A percentile compares a stretch with the other conserved stretches of the same genome.
Conservation (phyloP, 1,284 basidiomycete genomes). For the Waitea zeae region DNA sequence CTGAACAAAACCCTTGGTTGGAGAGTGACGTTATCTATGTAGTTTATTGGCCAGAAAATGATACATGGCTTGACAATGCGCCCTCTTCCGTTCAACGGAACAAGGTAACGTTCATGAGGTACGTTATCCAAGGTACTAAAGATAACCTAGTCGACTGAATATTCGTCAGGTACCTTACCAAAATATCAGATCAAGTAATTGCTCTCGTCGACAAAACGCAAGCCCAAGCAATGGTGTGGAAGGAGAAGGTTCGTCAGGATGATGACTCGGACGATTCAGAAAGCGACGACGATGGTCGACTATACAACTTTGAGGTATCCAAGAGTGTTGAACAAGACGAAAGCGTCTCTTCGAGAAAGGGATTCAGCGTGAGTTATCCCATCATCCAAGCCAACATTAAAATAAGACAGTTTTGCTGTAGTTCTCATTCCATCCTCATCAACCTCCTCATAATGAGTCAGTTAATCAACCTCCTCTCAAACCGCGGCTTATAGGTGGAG, state of each 20-base stretch:
- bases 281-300: no score
- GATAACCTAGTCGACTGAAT: no score
- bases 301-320: slow-evolving; percentile 36
- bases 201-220: slow-evolving; percentile 28
- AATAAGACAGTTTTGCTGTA: no score
- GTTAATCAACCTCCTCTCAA: no score
- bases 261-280: slow-evolving; percentile 23
- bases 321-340: slow-evolving; percentile 44
- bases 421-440: no score
- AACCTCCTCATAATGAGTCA: no score
- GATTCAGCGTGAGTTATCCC: slow-evolving; percentile 25
- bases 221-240: slow-evolving; percentile 23
- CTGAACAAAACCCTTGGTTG: slow-evolving; percentile 3
- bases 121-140: background rate
- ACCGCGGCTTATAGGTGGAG: no score
- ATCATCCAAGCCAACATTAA: no score
- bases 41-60: slow-evolving; percentile 44
- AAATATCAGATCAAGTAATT: slow-evolving; percentile 33
- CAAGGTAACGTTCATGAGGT: slow-evolving; percentile 46
- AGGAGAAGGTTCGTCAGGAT: slow-evolving; percentile 11
- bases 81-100: slow-evolving; percentile 26
- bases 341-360: slow-evolving; percentile 19
- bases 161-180: slow-evolving; percentile 30
- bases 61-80: slow-evolving; percentile 37
- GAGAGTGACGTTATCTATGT: slow-evolving; percentile 25